Evolutionary conservation across 2,329 filamentous ascomycete genomes (phyloP).

Genomic region (Penicillium janthinellum): DNA sequence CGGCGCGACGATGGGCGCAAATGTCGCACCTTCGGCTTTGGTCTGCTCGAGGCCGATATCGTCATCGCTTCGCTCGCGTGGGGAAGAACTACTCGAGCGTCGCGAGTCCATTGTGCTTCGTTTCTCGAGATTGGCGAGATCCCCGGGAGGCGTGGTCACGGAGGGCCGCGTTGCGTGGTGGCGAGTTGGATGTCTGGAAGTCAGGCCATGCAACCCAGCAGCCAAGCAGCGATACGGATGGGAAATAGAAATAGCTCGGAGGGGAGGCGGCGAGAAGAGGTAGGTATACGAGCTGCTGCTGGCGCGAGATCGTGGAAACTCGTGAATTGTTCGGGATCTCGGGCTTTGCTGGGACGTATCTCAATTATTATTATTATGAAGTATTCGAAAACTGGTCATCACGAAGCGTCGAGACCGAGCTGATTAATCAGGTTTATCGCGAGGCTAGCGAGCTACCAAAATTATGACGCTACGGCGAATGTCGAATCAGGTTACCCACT

Average conservation of each 20-base stretch:
- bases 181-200: neutral
- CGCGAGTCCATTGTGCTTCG: slow-evolving; percentile 7
- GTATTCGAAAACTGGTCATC: neutral
- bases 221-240: neutral
- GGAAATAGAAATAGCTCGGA: neutral
- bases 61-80: slow-evolving; percentile 12
- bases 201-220: slow-evolving; percentile 2
- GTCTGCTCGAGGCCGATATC: slow-evolving; percentile 14
- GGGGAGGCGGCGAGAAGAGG: neutral
- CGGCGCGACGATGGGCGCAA: slow-evolving; percentile 26
- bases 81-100: neutral
- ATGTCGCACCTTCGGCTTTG: slow-evolving; percentile 15
- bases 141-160: slow-evolving; percentile 8
- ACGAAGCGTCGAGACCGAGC: slow-evolving; percentile 12
- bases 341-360: neutral
- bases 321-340: neutral
- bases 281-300: neutral
- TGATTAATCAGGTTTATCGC: slow-evolving; percentile 22
- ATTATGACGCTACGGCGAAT: slow-evolving; percentile 1
- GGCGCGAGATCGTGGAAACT: neutral
- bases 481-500: neutral
- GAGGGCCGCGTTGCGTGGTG: neutral
- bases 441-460: slow-evolving; percentile 3
- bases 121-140: slow-evolving; percentile 14
- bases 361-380: neutral